Percentiles rank a stretch among this genome's conserved stretches.
These are phyloP conservation scores for Mucor saturninus DNA, from an alignment of 371 early-diverging fungal genomes.

Conservation along the genomic window DNA sequence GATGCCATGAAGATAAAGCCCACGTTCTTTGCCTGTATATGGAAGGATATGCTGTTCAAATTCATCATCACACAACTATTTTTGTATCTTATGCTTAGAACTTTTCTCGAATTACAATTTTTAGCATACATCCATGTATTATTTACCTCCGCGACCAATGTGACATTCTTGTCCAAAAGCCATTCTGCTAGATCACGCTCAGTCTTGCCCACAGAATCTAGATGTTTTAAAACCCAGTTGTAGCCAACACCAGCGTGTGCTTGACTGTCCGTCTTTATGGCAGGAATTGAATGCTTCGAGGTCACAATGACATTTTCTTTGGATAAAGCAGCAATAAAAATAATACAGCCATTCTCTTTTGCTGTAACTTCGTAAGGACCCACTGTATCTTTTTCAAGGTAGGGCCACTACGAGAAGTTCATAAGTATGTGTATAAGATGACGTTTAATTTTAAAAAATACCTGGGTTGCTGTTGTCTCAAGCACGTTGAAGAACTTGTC, in stretches of 20 bases:
- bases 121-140: no score
- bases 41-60: conserved; percentile 95
- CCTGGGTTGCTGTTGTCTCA: conserved; percentile 63
- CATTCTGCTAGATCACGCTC: conserved; percentile 74
- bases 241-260: conserved; percentile 70
- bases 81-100: neutral
- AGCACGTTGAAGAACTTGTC: conserved; percentile 93
- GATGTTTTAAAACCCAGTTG: conserved; percentile 78
- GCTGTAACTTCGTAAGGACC: conserved; percentile 92
- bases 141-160: conserved; percentile 86
- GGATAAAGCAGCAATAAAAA: conserved; percentile 77
- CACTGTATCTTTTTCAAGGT: conserved; percentile 60
- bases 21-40: conserved; percentile 77
- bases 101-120: neutral
- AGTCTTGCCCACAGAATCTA: conserved; percentile 59
- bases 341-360: conserved; percentile 97
- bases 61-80: conserved; percentile 87
- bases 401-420: conserved; percentile 48
- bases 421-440: neutral
- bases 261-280: conserved; percentile 37
- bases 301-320: conserved; percentile 75
- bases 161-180: conserved; percentile 71
- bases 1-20: conserved; percentile 92
- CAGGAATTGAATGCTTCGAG: conserved; percentile 79
- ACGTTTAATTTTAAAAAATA: conserved; percentile 3